Base-by-base conservation (phyloP, 2,329 filamentous ascomycete species). In the Simplicillium sp. region DNA sequence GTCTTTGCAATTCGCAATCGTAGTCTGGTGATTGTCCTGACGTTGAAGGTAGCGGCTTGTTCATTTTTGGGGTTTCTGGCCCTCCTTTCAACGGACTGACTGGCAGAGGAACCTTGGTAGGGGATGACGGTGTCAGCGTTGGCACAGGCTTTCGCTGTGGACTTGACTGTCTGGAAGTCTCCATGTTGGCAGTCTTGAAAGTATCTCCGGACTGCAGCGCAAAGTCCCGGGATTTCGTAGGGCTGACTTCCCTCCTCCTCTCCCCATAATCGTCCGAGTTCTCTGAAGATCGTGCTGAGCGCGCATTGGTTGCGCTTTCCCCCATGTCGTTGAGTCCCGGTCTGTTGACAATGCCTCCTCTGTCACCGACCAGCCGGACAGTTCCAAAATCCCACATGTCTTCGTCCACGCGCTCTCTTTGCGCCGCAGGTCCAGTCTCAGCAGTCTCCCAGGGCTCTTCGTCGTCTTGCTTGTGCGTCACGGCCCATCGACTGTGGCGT, bases 361-460 rank as follows among this genome's bases (percentile, higher is more conserved):
- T 73, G 40, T 82, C 78, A 28, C 75, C 77, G n/a, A 82, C 80
- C 6, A 94, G 81, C 42, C 89, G 77, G 39, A 98, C 87, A 0
- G 92, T 98, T 34, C 92, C 92, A 67, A 98, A 98, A 60, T 98
- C 92, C 92, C 92, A 98, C 57, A 97, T 78, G 59, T 97, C 92
- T 58, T 96, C 87, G 46, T 82, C 73, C 7, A 76, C 67, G 14
- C 65, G 66, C 47, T 69, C 64, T 29, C 84, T 74, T 43, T 81
- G 73, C 1, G 68, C 46, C 15, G 67, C 64, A 7, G 68, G 64
- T 32, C 75, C 67, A 11, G 70, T 65, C 36, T 77, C 71, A 31
- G 75, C 70, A 8, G 68, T 71, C 16, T 85, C 79, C 52, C 57
- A 60, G 15, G 52, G 46, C 7, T 87, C 84, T 2, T 84, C 78